Conservation (phyloP, 345 rosid species). For the Citrus sp. region DNA sequence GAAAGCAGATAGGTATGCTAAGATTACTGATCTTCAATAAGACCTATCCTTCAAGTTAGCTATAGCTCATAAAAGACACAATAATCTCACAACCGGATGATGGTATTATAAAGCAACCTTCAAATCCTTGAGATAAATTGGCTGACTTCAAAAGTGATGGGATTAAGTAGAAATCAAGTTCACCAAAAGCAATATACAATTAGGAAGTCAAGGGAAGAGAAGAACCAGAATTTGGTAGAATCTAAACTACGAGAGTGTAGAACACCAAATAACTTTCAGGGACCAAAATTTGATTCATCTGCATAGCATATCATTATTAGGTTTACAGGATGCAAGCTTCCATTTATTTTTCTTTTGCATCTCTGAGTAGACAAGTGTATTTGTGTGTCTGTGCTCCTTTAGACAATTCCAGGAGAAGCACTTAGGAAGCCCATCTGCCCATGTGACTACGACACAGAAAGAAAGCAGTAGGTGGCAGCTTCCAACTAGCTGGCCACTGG, state of each 20-base stretch:
- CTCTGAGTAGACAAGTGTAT: neutral
- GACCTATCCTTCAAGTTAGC: neutral
- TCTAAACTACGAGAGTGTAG: neutral
- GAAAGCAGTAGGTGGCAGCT: neutral
- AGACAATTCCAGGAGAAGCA: neutral
- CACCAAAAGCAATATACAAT: neutral
- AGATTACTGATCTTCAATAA: neutral
- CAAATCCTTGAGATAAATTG: neutral
- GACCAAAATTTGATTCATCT: neutral
- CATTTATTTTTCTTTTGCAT: neutral
- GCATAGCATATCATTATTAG: neutral
- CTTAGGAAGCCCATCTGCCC: neutral
- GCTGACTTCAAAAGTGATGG: neutral
- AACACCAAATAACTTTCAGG: neutral
- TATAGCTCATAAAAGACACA: neutral
- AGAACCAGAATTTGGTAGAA: neutral
- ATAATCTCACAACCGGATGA: neutral
- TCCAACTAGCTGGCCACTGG: neutral
- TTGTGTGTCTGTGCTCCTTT: neutral
- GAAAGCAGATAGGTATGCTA: neutral
- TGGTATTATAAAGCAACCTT: neutral
- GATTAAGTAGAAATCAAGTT: neutral
- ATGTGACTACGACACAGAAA: neutral
- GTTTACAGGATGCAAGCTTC: neutral
- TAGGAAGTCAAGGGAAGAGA: neutral